Conservation (phyloP, 1,284 basidiomycete genomes). For the Microbotryum violaceum region DNA sequence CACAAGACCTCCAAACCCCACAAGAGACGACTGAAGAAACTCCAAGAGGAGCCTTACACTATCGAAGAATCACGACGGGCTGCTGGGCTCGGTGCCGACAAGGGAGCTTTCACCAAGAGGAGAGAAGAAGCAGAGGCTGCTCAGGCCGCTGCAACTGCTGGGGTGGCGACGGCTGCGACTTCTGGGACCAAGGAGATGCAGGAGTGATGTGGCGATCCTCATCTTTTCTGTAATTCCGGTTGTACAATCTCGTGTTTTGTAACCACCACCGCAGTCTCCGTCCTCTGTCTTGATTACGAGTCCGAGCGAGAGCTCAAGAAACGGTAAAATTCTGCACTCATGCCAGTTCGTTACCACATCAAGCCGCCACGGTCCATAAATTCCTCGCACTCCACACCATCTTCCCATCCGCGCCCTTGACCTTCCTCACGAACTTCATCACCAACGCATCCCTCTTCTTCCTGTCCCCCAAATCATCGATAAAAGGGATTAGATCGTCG, state of each 20-base stretch:
- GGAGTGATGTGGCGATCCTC: too few relatives aligned
- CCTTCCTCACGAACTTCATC: constrained; percentile 71
- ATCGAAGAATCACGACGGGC: constrained; percentile 25
- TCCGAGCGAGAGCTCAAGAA: too few relatives aligned
- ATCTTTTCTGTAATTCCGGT: too few relatives aligned
- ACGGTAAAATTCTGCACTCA: too few relatives aligned
- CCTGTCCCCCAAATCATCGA: constrained; percentile 67
- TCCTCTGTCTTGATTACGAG: too few relatives aligned
- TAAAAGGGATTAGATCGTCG: constrained; percentile 70
- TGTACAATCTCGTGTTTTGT: too few relatives aligned
- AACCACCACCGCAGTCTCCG: too few relatives aligned
- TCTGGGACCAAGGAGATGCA: too few relatives aligned
- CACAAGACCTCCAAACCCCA: constrained; percentile 27
- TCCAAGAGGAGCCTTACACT: constrained; percentile 30
- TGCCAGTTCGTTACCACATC: not conserved
- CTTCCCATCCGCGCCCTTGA: constrained; percentile 58
- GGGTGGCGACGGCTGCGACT: too few relatives aligned
- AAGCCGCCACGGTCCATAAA: constrained; percentile 14
- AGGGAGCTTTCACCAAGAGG: constrained; percentile 20
- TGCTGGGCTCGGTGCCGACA: constrained; percentile 26
- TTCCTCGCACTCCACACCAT: constrained; percentile 58
- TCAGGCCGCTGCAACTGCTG: too few relatives aligned
- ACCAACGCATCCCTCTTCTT: constrained; percentile 80
- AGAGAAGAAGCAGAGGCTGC: constrained; percentile 14
- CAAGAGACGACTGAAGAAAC: constrained; percentile 28